Evolutionary conservation across 2,329 filamentous ascomycete genomes (phyloP).

Genomic region (Dactylellina cionopaga): DNA sequence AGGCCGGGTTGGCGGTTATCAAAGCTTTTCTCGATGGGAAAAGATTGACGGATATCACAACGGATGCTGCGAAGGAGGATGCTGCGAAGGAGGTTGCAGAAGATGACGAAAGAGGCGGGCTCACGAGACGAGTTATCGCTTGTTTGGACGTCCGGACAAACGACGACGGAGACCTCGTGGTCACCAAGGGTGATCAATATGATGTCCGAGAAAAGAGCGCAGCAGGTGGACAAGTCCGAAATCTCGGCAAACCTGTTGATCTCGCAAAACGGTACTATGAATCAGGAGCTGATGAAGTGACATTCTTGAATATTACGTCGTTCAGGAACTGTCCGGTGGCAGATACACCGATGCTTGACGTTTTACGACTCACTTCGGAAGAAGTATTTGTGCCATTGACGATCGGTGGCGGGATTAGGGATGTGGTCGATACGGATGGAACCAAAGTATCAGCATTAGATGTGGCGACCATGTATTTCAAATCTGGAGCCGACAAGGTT

Average conservation of each 20-base stretch:
- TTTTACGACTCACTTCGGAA: conserved; percentile 83
- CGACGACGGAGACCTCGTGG: conserved; percentile 91
- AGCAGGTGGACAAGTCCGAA: conserved; percentile 73
- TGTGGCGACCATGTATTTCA: conserved; percentile 96
- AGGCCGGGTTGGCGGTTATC: conserved; percentile 83
- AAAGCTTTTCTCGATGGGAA: conserved; percentile 85
- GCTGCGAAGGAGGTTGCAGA: conserved; percentile 28
- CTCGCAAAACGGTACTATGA: conserved; percentile 95
- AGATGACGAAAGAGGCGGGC: conserved; percentile 67
- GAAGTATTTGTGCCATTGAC: conserved; percentile 97
- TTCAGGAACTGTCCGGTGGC: conserved; percentile 94
- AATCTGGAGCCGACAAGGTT: conserved; percentile 95
- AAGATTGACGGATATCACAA: conserved; percentile 33
- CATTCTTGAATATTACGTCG: conserved; percentile 97
- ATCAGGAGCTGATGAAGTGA: conserved; percentile 94
- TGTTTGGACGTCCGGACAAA: conserved; percentile 96
- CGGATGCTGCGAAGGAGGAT: conserved; percentile 51
- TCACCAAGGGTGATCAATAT: conserved; percentile 98
- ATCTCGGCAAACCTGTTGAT: conserved; percentile 95
- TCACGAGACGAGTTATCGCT: conserved; percentile 93
- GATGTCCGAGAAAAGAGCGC: conserved; percentile 88
- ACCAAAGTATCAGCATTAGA: conserved; percentile 87
- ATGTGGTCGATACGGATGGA: conserved; percentile 88
- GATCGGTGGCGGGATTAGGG: conserved; percentile 92
- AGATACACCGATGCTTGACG: conserved; percentile 95